Percentiles rank a stretch among this genome's conserved stretches.
Conservation (phyloP, 768 basidiomycete species). For the Lactifluus piperatus region DNA sequence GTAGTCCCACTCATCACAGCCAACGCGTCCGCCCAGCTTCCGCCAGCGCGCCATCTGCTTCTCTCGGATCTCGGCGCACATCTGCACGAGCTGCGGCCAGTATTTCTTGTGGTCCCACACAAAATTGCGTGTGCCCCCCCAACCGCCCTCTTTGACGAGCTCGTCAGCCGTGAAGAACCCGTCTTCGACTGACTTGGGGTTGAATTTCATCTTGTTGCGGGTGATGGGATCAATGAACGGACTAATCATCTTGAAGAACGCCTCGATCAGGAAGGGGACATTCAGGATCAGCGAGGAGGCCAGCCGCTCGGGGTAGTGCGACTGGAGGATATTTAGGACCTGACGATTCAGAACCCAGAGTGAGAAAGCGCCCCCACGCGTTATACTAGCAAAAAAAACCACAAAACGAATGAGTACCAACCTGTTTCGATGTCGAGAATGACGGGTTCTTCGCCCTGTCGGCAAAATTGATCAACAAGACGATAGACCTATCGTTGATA, state of each 20-base stretch:
- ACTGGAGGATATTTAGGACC: slow-evolving; percentile 51
- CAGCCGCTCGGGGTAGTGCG: slow-evolving; percentile 83
- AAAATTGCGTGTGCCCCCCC: slow-evolving; percentile 61
- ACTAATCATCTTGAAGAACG: slow-evolving; percentile 69
- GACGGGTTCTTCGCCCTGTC: slow-evolving; percentile 57
- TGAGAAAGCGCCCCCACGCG: background rate
- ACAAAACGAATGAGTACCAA: slow-evolving; percentile 20
- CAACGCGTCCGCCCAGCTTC: slow-evolving; percentile 56
- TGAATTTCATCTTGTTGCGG: slow-evolving; percentile 65
- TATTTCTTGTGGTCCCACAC: slow-evolving; percentile 68
- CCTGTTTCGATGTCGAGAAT: slow-evolving; percentile 30
- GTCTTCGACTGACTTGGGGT: slow-evolving; percentile 56
- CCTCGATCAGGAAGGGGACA: slow-evolving; percentile 67
- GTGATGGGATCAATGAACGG: slow-evolving; percentile 84
- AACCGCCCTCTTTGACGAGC: slow-evolving; percentile 54
- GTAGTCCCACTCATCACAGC: slow-evolving; percentile 73
- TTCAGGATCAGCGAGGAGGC: slow-evolving; percentile 67
- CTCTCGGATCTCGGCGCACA: slow-evolving; percentile 43
- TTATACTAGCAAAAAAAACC: background rate
- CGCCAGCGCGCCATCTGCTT: slow-evolving; percentile 56
- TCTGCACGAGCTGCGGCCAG: slow-evolving; percentile 54
- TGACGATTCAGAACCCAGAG: slow-evolving; percentile 4
- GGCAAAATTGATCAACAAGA: slow-evolving; percentile 69
- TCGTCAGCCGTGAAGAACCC: slow-evolving; percentile 61
- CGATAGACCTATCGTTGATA: slow-evolving; percentile 41